Conservation (phyloP, 805 yeast species). For the Ogataea methanolica region DNA sequence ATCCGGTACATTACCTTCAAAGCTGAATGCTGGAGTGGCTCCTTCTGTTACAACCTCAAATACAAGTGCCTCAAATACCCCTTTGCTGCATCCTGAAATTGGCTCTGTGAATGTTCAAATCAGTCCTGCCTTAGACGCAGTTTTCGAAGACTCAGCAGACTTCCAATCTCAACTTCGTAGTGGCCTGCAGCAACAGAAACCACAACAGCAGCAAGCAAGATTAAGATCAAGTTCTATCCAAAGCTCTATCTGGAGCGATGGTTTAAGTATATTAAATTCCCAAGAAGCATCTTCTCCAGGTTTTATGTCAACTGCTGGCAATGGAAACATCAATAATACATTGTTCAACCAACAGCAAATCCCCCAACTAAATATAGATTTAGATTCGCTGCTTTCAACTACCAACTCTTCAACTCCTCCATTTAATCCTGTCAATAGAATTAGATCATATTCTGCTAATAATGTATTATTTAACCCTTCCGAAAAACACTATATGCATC, state of each 20-base stretch:
- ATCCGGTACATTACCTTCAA: constrained; percentile 76
- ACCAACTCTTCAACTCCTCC: constrained; percentile 15
- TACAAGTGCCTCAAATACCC: constrained; percentile 15
- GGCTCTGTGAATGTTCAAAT: constrained; percentile 13
- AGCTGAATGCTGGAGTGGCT: constrained; percentile 33
- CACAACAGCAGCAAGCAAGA: constrained; percentile 23
- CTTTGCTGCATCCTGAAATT: constrained; percentile 14
- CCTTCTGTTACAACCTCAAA: constrained; percentile 14
- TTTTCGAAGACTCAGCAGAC: constrained; percentile 20
- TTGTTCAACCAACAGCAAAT: constrained; percentile 15
- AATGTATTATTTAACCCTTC: constrained; percentile 24
- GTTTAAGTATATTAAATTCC: constrained; percentile 17
- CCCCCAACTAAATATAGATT: constrained; percentile 24
- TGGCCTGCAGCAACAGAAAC: constrained; percentile 3
- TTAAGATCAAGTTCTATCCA: constrained; percentile 54
- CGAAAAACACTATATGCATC: constrained; percentile 24
- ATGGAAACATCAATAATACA: constrained; percentile 8
- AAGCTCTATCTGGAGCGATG: constrained; percentile 60
- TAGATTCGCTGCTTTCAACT: constrained; percentile 13
- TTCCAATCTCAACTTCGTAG: constrained; percentile 8
- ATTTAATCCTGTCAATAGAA: constrained; percentile 24
- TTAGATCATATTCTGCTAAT: constrained; percentile 49
- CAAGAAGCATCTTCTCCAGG: constrained; percentile 17
- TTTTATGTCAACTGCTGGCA: constrained; percentile 11
- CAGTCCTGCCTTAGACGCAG: constrained; percentile 26